Base-by-base conservation (phyloP, 129 eudicot genomes). In the Saussurea involucrata region DNA sequence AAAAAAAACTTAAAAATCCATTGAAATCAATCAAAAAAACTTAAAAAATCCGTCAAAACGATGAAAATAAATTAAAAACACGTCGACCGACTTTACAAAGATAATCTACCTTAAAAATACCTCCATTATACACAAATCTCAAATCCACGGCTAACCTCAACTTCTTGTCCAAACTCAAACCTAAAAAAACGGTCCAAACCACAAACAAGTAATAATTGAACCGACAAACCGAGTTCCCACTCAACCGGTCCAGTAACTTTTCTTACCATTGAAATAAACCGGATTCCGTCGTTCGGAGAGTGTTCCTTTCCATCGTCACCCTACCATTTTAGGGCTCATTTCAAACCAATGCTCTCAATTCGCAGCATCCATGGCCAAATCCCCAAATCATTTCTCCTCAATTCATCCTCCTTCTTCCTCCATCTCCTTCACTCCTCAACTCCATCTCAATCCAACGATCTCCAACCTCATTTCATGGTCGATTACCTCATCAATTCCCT, bases 401-500 rank as follows among this genome's bases (percentile, higher is more conserved):
- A 24, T 27, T 28, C 77, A 71, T 71, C 72, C 5, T 66, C 71
- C 33, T 13, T 57, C 65, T 63, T 76, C 68, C 13, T 67, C 69
- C 44, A 12, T 4, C 70, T 60, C 63, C 77, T 67, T 27, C 67
- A 25, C n/a, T 18, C 0, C 40, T 64, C 81, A 3, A 63, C 76
- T 0, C 9, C 75, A 65, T 8, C 81, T 10, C 22, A 36, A 12
- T 2, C 77, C 71, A 6, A 29, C 1, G 15, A 63, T 61, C 64
- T 69, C 1, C 71, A 69, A 11, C 78, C 78, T 17, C 83, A 73
- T 67, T 73, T 80, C 72, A 70, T 76, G 63, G 77, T 71, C 2
- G 31, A 72, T 32, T 72, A 72, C 76, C 74, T 85, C 3, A 28
- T 76, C 24, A 37, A 58, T 34, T 65, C 86, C 20, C 86, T 86